phyloP scores from a whole-genome alignment of 306 rosid species.

The Rosa chinensis region DNA sequence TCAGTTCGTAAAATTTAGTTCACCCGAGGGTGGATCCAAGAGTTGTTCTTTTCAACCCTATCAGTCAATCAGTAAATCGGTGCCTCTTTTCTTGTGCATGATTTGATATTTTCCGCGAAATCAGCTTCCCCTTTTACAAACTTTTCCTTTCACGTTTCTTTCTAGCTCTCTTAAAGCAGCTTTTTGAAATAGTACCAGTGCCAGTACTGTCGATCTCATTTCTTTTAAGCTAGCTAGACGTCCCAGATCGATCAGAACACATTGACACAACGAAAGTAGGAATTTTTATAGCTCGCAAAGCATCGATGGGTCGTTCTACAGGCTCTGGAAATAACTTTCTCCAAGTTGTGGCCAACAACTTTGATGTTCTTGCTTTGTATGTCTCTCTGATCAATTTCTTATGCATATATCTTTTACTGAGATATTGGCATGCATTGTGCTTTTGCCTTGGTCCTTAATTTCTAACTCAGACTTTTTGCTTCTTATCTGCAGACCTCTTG shows the following conservation, averaged over 20 bases:
- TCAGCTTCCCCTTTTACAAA: conserved; percentile 27
- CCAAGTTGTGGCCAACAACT: conserved; percentile 75
- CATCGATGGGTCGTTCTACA: conserved; percentile 51
- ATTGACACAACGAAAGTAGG: neutral
- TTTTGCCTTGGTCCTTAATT: neutral
- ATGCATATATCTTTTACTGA: neutral
- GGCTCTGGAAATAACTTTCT: conserved; percentile 52
- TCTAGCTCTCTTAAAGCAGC: conserved; percentile 4
- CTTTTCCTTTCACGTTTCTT: conserved; percentile 26
- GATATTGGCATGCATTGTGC: neutral
- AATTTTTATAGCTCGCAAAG: conserved; percentile 7
- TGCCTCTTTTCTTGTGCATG: conserved; percentile 60
- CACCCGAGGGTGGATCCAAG: too few relatives aligned
- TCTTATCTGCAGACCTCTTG: conserved; percentile 62
- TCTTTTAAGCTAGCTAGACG: conserved; percentile 1
- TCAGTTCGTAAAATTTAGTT: too few relatives aligned
- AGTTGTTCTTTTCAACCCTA: neutral
- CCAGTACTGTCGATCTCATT: neutral
- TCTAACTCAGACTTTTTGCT: neutral
- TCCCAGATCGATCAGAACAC: conserved; percentile 3
- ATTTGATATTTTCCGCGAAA: conserved; percentile 39
- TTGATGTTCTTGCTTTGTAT: conserved; percentile 90
- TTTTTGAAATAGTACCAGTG: conserved; percentile 2
- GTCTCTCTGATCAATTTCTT: neutral
- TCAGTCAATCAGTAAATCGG: conserved; percentile 42